Conservation (phyloP, 805 yeast genomes). For the Candida manassasensis region DNA sequence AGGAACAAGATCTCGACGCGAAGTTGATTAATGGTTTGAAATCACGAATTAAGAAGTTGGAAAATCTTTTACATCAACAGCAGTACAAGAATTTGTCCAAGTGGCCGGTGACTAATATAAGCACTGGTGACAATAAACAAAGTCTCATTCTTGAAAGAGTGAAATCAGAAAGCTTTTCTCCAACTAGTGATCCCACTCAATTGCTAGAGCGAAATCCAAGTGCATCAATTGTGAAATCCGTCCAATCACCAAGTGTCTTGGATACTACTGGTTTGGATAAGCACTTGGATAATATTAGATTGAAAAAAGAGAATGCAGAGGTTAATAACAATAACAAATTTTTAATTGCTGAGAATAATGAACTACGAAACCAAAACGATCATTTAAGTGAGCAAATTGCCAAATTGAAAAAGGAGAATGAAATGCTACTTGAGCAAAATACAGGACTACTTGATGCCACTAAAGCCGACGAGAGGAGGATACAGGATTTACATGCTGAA, state of each 20-base stretch:
- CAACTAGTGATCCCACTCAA: slow-evolving; percentile 21
- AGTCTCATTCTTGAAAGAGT: slow-evolving; percentile 17
- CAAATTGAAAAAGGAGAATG: slow-evolving; percentile 1
- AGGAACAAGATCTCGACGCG: slow-evolving; percentile 30
- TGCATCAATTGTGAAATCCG: slow-evolving; percentile 4
- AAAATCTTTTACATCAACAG: slow-evolving; percentile 70
- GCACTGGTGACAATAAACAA: slow-evolving; percentile 6
- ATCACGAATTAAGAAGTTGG: slow-evolving; percentile 69
- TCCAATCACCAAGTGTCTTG: slow-evolving; percentile 15
- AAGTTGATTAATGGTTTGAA: slow-evolving; percentile 57
- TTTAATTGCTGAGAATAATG: slow-evolving; percentile 10
- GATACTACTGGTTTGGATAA: slow-evolving; percentile 39
- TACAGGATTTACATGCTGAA: slow-evolving; percentile 9
- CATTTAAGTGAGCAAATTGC: slow-evolving; percentile 9
- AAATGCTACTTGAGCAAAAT: slow-evolving; percentile 5
- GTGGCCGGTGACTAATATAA: slow-evolving; percentile 32
- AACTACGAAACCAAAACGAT: slow-evolving; percentile 8
- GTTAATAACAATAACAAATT: slow-evolving; percentile 10
- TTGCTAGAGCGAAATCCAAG: slow-evolving; percentile 18
- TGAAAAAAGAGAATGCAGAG: slow-evolving; percentile 27
- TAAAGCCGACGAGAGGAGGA: not conserved
- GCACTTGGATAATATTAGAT: slow-evolving; percentile 38
- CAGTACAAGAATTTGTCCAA: slow-evolving; percentile 52
- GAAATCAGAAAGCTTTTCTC: slow-evolving; percentile 4
- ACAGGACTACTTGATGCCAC: slow-evolving; percentile 3